phyloP scores from a whole-genome alignment of 1,284 basidiomycete genomes.

The Wolfiporia cocos region DNA sequence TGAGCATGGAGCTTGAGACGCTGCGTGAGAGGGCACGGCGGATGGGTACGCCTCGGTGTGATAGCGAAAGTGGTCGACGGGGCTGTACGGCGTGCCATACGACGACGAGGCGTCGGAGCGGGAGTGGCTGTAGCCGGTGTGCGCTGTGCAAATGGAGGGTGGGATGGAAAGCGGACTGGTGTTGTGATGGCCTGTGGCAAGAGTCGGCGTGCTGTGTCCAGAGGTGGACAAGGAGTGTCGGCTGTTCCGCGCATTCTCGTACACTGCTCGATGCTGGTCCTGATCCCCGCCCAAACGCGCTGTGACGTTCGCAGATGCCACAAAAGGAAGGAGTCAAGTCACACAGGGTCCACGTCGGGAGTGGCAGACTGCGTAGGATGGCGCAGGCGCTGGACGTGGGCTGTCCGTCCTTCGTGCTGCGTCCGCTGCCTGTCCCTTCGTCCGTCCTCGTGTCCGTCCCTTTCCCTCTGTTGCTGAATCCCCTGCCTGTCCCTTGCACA shows the following conservation, averaged over 20 bases:
- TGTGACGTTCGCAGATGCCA: conserved; percentile 12
- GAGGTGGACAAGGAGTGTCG: not conserved
- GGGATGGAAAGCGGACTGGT: conserved; percentile 3
- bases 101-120: conserved; percentile 12
- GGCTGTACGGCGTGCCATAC: conserved; percentile 14
- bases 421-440: conserved; percentile 30
- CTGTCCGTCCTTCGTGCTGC: conserved; percentile 19
- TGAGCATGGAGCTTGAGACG: conserved; percentile 47
- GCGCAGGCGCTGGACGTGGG: too few species aligned
- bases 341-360: conserved; percentile 1
- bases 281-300: conserved; percentile 9
- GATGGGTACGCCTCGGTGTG: conserved; percentile 65
- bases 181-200: conserved; percentile 1
- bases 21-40: conserved; percentile 44
- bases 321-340: conserved; percentile 21
- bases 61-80: conserved; percentile 30
- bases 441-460: conserved; percentile 26
- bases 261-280: conserved; percentile 1
- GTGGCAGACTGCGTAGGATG: conserved; percentile 1
- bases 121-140: conserved; percentile 13
- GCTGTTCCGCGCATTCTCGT: not conserved
- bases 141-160: conserved; percentile 10
- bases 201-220: not conserved
- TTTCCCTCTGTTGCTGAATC: too few species aligned
- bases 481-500: too few species aligned